Conservation (phyloP, 2,329 filamentous ascomycete genomes). For the Coniosporium tulheliwenetii region DNA sequence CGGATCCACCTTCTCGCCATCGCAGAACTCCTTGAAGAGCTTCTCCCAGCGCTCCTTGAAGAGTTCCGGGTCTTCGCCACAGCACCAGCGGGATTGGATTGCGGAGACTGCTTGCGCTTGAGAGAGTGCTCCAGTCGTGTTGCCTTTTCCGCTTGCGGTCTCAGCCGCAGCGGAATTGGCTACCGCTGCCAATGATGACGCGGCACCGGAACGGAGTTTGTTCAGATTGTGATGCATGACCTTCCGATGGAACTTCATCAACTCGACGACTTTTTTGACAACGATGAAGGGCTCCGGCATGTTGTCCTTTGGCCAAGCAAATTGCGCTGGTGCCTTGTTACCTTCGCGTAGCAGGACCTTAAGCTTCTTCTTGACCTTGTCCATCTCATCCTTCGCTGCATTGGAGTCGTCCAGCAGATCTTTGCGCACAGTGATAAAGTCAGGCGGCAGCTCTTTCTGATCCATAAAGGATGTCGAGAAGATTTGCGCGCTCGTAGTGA, state of each 20-base stretch:
- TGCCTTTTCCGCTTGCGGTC: not conserved
- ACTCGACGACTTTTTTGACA: slow-evolving; percentile 75
- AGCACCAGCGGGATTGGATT: slow-evolving; percentile 91
- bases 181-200: slow-evolving; percentile 45
- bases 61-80: slow-evolving; percentile 82
- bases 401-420: slow-evolving; percentile 95
- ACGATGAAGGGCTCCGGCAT: slow-evolving; percentile 91
- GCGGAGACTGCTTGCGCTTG: slow-evolving; percentile 41
- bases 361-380: slow-evolving; percentile 99
- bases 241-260: slow-evolving; percentile 93
- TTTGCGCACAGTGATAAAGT: slow-evolving; percentile 83
- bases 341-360: slow-evolving; percentile 84
- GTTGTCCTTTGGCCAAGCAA: slow-evolving; percentile 88
- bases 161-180: slow-evolving; percentile 29
- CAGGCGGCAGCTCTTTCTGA: slow-evolving; percentile 67
- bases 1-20: slow-evolving; percentile 94
- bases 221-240: slow-evolving; percentile 92
- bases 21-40: slow-evolving; percentile 89
- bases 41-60: slow-evolving; percentile 98
- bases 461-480: slow-evolving; percentile 83
- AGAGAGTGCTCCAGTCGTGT: slow-evolving; percentile 27
- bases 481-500: slow-evolving; percentile 92
- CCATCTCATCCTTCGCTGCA: slow-evolving; percentile 97
- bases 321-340: slow-evolving; percentile 85
- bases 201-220: slow-evolving; percentile 52